Evolutionary conservation across 2,329 filamentous ascomycete genomes (phyloP).

Genomic region (Diaporthe vexans): DNA sequence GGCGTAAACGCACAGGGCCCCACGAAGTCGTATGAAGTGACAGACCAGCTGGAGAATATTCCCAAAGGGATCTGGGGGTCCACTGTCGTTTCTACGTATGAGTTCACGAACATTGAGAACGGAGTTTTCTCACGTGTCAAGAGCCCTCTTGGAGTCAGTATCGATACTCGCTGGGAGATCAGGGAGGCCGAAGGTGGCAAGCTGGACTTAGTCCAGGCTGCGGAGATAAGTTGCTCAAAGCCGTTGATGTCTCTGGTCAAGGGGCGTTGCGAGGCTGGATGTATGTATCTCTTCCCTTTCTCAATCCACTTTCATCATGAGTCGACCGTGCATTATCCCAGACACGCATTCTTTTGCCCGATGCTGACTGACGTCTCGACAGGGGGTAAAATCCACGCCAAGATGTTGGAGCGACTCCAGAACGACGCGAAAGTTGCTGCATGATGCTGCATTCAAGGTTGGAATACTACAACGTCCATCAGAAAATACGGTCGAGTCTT

Average conservation of each 20-base stretch:
- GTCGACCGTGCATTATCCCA: too few species aligned
- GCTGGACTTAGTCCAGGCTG: slow-evolving; percentile 63
- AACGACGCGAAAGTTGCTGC: slow-evolving; percentile 42
- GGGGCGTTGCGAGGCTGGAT: slow-evolving; percentile 64
- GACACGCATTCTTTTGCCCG: background rate
- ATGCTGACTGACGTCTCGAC: background rate
- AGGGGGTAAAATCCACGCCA: slow-evolving; percentile 59
- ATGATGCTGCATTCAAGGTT: background rate
- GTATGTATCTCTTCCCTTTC: slow-evolving; percentile 48
- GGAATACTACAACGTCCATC: too few species aligned
- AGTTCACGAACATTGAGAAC: slow-evolving; percentile 63
- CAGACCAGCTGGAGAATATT: slow-evolving; percentile 47
- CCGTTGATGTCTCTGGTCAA: slow-evolving; percentile 64
- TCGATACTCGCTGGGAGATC: slow-evolving; percentile 67
- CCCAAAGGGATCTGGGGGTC: slow-evolving; percentile 65
- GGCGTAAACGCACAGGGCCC: slow-evolving; percentile 45
- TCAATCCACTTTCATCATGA: too few species aligned
- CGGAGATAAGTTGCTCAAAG: slow-evolving; percentile 65
- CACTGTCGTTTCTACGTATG: slow-evolving; percentile 66
- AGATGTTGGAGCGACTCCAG: slow-evolving; percentile 58
- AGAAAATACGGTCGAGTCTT: too few species aligned
- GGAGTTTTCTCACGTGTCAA: slow-evolving; percentile 68
- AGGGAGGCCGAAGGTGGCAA: slow-evolving; percentile 48
- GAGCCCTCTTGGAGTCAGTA: slow-evolving; percentile 64
- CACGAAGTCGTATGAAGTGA: slow-evolving; percentile 47